phyloP scores from a whole-genome alignment of 176 grass and related monocot genomes.

The Sorghum bicolor region Sorghum_bicolor_NCBIv3 NC_012875.2:2467501-2468000 shows the following conservation, averaged over 20 bases:
- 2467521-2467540: no score
- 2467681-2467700: no score
- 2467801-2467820: not conserved
- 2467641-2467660: no score
- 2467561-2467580: no score
- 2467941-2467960: not conserved
- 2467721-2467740: no score
- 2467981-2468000: not conserved
- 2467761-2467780: not conserved
- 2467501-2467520: no score
- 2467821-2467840: not conserved
- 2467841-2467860: not conserved
- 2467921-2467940: not conserved
- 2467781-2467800: not conserved
- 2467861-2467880: not conserved
- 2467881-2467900: not conserved
- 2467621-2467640: no score
- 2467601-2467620: no score
- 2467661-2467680: no score
- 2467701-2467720: no score
- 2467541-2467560: no score
- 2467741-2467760: not conserved
- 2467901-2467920: not conserved
- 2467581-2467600: no score
- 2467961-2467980: not conserved